Percentiles rank a stretch among this genome's conserved stretches.
Evolutionary conservation across 2,329 filamentous ascomycete genomes (phyloP).

Genomic region (Paraphaeosphaeria sporulosa): DNA sequence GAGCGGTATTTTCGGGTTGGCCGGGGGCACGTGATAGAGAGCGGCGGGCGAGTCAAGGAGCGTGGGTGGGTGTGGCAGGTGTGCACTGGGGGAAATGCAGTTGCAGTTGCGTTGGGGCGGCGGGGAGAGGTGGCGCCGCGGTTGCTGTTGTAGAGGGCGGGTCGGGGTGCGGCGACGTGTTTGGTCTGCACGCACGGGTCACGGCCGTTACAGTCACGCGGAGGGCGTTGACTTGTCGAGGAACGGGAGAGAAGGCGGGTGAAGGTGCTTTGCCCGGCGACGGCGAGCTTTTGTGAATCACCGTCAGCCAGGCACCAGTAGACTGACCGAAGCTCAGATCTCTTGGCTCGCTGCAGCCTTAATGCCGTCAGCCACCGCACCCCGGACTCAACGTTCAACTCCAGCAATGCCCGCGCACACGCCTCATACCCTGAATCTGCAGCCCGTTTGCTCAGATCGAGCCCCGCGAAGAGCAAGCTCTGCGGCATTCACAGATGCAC

Average conservation of each 20-base stretch:
- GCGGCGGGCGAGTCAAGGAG: conserved; percentile 12
- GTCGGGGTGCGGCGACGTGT: too few relatives aligned
- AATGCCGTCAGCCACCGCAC: background rate
- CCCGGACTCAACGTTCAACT: background rate
- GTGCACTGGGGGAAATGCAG: conserved; percentile 2
- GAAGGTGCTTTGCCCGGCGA: conserved; percentile 25
- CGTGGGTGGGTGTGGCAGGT: conserved; percentile 3
- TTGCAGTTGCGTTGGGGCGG: conserved; percentile 11
- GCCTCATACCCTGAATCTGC: background rate
- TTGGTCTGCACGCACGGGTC: conserved; percentile 9
- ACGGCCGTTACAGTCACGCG: conserved; percentile 11
- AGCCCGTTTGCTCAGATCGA: background rate
- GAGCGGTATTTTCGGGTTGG: conserved; percentile 33
- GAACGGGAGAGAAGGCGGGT: conserved; percentile 15
- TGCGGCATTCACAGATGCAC: background rate
- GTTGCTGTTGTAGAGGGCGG: background rate
- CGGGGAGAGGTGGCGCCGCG: conserved; percentile 7
- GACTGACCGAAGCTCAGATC: background rate
- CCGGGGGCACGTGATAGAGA: conserved; percentile 9
- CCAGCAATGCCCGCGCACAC: background rate
- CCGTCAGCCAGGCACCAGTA: conserved; percentile 36
- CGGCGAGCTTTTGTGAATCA: conserved; percentile 41
- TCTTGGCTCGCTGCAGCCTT: conserved; percentile 9
- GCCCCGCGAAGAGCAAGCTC: background rate
- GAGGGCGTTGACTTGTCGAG: background rate